phyloP scores from a whole-genome alignment of 2,329 filamentous ascomycete genomes.

The Aspergillus japonicus region DNA sequence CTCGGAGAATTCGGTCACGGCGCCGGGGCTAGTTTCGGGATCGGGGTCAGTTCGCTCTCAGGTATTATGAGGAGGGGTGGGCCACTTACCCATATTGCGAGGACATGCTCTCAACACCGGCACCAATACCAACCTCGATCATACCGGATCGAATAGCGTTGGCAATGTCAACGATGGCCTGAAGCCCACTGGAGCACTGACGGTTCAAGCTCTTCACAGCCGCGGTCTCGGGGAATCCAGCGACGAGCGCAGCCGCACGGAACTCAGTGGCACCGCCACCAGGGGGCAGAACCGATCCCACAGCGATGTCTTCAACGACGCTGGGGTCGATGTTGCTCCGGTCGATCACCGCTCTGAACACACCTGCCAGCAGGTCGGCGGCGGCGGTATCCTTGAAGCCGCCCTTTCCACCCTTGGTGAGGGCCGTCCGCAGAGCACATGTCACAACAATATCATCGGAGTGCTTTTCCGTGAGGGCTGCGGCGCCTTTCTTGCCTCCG shows the following conservation, averaged over 20 bases:
- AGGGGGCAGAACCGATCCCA: slow-evolving; percentile 86
- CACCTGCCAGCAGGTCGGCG: slow-evolving; percentile 79
- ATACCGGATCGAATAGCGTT: slow-evolving; percentile 88
- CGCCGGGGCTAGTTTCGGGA: slow-evolving; percentile 59
- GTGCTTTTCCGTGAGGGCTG: slow-evolving; percentile 47
- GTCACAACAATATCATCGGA: slow-evolving; percentile 82
- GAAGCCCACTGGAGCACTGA: slow-evolving; percentile 89
- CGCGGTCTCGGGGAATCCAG: slow-evolving; percentile 81
- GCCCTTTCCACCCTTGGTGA: slow-evolving; percentile 91
- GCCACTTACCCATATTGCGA: slow-evolving; percentile 77
- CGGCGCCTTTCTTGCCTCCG: slow-evolving; percentile 35
- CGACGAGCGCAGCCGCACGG: slow-evolving; percentile 84
- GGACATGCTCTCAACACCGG: slow-evolving; percentile 96
- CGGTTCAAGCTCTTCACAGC: slow-evolving; percentile 88
- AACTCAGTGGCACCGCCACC: slow-evolving; percentile 96
- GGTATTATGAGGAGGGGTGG: background rate
- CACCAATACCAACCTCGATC: slow-evolving; percentile 93
- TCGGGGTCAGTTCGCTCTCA: background rate
- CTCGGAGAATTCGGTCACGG: slow-evolving; percentile 90
- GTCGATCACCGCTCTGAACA: slow-evolving; percentile 76
- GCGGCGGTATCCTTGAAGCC: slow-evolving; percentile 92
- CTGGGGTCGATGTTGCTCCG: slow-evolving; percentile 85
- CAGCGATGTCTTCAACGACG: slow-evolving; percentile 87
- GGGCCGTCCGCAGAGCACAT: slow-evolving; percentile 82
- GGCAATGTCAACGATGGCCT: slow-evolving; percentile 90